Evolutionary conservation across 2,329 filamentous ascomycete genomes (phyloP).

Genomic region (Keithomyces neogunnii): DNA sequence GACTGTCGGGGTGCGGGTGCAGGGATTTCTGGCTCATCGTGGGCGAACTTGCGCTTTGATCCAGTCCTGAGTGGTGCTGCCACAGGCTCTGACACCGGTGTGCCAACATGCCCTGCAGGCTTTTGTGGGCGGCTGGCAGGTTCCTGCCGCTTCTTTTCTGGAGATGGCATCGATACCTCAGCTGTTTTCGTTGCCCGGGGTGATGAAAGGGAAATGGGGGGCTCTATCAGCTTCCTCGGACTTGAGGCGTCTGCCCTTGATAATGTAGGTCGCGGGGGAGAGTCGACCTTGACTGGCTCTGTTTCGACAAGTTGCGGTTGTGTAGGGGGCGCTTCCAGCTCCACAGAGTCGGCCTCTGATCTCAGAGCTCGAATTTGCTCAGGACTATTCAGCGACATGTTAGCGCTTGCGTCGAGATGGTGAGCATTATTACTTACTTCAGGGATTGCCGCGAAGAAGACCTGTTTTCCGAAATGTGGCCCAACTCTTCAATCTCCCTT

Average conservation of each 20-base stretch:
- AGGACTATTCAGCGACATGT: constrained; percentile 34
- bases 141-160: constrained; percentile 17
- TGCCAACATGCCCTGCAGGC: neutral
- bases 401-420: neutral
- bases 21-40: constrained; percentile 41
- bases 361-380: constrained; percentile 56
- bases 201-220: constrained; percentile 22
- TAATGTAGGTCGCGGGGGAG: constrained; percentile 26
- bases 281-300: constrained; percentile 44
- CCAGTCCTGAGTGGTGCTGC: constrained; percentile 31
- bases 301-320: constrained; percentile 47
- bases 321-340: constrained; percentile 56
- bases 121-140: neutral
- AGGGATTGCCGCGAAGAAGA: constrained; percentile 58
- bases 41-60: constrained; percentile 50
- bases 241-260: constrained; percentile 11
- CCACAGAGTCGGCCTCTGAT: constrained; percentile 50
- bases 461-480: constrained; percentile 60
- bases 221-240: constrained; percentile 18
- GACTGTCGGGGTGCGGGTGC: constrained; percentile 16
- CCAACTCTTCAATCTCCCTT: constrained; percentile 42
- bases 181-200: constrained; percentile 15
- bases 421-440: constrained; percentile 40
- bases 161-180: constrained; percentile 12
- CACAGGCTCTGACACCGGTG: constrained; percentile 7